Conservation (phyloP, 1,284 basidiomycete genomes). For the Termitomyces sp. region DNA sequence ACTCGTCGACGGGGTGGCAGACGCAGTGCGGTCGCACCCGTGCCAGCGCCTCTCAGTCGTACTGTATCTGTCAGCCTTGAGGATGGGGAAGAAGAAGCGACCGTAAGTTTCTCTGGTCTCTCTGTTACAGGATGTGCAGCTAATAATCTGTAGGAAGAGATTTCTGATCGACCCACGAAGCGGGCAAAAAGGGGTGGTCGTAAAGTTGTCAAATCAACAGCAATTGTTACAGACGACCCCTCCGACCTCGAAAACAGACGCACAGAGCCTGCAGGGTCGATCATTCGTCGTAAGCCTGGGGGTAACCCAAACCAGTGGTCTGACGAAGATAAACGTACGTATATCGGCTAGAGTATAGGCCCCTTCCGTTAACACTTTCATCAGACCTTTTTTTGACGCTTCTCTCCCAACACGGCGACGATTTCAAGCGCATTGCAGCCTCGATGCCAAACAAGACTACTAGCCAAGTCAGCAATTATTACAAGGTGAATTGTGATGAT, state of each 20-base stretch:
- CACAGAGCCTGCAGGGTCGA: conserved; percentile 25
- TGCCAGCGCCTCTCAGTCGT: conserved; percentile 24
- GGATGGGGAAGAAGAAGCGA: conserved; percentile 35
- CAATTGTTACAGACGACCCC: conserved; percentile 29
- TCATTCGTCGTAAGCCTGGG: conserved; percentile 32
- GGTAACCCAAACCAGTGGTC: conserved; percentile 42
- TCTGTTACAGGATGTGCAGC: neutral
- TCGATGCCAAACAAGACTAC: conserved; percentile 77
- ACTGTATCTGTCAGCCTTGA: conserved; percentile 32
- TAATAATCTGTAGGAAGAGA: conserved; percentile 22
- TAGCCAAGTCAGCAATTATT: conserved; percentile 72
- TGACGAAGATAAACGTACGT: conserved; percentile 55
- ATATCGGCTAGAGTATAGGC: neutral
- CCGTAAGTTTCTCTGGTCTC: conserved; percentile 17
- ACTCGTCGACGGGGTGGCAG: conserved; percentile 35
- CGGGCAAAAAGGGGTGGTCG: conserved; percentile 31
- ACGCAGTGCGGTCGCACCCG: conserved; percentile 25
- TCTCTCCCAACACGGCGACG: conserved; percentile 64
- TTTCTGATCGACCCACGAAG: conserved; percentile 31
- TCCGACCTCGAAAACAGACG: conserved; percentile 16
- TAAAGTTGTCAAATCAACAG: conserved; percentile 33
- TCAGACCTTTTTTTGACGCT: conserved; percentile 59
- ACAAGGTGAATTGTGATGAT: conserved; percentile 43
- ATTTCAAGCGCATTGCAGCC: conserved; percentile 72
- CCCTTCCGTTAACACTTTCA: neutral